These are phyloP conservation scores for Wickerhamomyces kurtzmanii DNA, from an alignment of 805 yeast species.

Conservation along the genomic window DNA sequence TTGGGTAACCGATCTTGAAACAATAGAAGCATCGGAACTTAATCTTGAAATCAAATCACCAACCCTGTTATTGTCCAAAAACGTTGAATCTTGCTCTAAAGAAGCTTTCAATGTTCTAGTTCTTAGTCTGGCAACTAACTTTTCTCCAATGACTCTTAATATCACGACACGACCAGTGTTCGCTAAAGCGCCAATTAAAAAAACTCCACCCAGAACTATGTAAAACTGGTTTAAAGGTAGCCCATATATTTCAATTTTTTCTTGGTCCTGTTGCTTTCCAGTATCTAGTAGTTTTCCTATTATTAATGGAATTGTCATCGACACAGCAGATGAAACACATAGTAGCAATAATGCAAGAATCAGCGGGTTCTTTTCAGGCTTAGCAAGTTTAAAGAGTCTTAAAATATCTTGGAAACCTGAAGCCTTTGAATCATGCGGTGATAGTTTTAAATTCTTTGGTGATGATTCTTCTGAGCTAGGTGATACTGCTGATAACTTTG, in stretches of 20 bases:
- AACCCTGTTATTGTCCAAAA: constrained; percentile 80
- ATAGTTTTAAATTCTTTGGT: too few relatives aligned
- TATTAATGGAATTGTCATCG: constrained; percentile 73
- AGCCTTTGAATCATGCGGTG: constrained; percentile 22
- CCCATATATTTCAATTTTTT: constrained; percentile 38
- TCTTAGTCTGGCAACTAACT: constrained; percentile 76
- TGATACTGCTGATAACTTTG: too few relatives aligned
- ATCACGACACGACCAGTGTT: constrained; percentile 75
- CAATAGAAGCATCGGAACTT: constrained; percentile 82
- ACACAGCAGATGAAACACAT: constrained; percentile 62
- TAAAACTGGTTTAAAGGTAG: constrained; percentile 57
- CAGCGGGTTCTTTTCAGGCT: constrained; percentile 45
- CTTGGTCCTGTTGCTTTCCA: constrained; percentile 17
- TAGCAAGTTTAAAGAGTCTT: constrained; percentile 45
- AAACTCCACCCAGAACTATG: constrained; percentile 47
- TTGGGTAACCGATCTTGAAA: constrained; percentile 77
- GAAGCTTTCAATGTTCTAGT: constrained; percentile 68
- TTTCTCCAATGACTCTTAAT: constrained; percentile 75
- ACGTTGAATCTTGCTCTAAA: constrained; percentile 78
- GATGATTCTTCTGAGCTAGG: too few relatives aligned
- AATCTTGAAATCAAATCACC: constrained; percentile 89
- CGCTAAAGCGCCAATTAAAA: constrained; percentile 65
- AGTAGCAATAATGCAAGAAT: constrained; percentile 55
- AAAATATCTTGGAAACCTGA: constrained; percentile 24
- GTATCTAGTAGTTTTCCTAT: constrained; percentile 81